Conservation (phyloP, 192 early-diverging fungal genomes). For the Coemansia javaensis region DNA sequence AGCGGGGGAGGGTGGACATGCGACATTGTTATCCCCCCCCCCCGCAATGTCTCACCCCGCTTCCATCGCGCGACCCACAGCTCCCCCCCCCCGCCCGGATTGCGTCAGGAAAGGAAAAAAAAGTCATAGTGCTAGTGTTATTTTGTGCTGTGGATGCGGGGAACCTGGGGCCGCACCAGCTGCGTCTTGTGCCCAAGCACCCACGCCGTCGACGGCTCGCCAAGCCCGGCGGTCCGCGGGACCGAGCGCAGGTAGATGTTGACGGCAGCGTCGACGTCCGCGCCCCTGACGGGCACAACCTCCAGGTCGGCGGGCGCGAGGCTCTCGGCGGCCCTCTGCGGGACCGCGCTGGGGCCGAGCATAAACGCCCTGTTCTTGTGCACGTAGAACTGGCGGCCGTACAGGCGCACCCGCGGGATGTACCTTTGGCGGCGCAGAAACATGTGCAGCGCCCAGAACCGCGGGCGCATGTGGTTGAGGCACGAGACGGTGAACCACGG, state of each 20-base stretch:
- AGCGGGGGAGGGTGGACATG: no score
- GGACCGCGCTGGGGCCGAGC: conserved; percentile 11
- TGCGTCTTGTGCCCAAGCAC: conserved; percentile 15
- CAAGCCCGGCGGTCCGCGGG: background rate
- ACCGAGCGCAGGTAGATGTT: conserved; percentile 13
- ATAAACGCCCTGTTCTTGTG: background rate
- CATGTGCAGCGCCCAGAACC: conserved; percentile 42
- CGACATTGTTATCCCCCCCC: no score
- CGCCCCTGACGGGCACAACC: background rate
- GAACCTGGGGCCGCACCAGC: no score
- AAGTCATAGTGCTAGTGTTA: no score
- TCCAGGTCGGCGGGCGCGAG: conserved; percentile 3
- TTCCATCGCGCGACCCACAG: no score
- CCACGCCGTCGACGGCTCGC: background rate
- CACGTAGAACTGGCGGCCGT: conserved; percentile 10
- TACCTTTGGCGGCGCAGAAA: conserved; percentile 28
- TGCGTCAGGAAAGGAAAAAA: no score
- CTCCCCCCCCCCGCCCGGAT: no score
- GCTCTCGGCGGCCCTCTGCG: conserved; percentile 8
- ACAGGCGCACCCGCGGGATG: conserved; percentile 14
- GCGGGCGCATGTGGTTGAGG: conserved; percentile 7
- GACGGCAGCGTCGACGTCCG: conserved; percentile 8
- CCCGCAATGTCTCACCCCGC: no score
- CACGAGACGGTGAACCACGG: conserved; percentile 10
- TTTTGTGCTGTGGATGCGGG: no score